Conservation (phyloP, 1,139 yeast species). For the Yamadazyma diddensiae region DNA sequence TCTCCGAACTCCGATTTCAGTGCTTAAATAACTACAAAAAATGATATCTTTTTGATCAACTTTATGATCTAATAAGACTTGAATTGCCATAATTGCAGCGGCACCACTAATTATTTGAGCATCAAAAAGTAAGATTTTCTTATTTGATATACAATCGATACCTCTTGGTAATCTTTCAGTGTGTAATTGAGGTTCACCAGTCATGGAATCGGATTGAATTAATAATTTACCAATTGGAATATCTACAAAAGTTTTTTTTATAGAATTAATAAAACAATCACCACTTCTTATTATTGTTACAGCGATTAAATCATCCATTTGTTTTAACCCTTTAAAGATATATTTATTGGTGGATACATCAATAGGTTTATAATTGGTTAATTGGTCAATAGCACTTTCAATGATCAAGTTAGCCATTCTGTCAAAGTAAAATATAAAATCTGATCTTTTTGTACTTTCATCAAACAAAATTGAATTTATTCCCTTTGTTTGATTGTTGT, state of each 20-base stretch:
- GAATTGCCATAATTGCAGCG: constrained; percentile 91
- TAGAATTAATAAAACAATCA: constrained; percentile 80
- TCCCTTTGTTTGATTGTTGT: constrained; percentile 67
- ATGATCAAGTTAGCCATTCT: constrained; percentile 71
- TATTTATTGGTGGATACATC: constrained; percentile 44
- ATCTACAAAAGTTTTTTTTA: constrained; percentile 73
- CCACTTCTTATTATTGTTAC: constrained; percentile 87
- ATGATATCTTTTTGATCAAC: constrained; percentile 62
- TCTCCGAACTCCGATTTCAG: constrained; percentile 78
- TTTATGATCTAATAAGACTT: constrained; percentile 80
- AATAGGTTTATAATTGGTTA: constrained; percentile 24
- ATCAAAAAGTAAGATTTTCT: constrained; percentile 69
- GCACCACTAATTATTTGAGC: constrained; percentile 92
- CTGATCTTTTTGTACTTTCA: constrained; percentile 57
- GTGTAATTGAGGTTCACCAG: constrained; percentile 94
- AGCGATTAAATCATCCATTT: constrained; percentile 56
- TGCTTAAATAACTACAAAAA: constrained; percentile 70
- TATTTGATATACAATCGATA: constrained; percentile 28
- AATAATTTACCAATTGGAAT: constrained; percentile 77
- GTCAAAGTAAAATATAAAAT: constrained; percentile 83
- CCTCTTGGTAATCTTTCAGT: constrained; percentile 54
- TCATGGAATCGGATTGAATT: constrained; percentile 80
- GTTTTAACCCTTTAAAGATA: constrained; percentile 33
- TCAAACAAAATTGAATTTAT: constrained; percentile 70
- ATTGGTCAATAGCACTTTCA: constrained; percentile 59